A percentile compares a stretch with the other conserved stretches of the same genome.
These are phyloP conservation scores for Cercis canadensis DNA, from an alignment of 306 rosid genomes.

Conservation along the genomic window DNA sequence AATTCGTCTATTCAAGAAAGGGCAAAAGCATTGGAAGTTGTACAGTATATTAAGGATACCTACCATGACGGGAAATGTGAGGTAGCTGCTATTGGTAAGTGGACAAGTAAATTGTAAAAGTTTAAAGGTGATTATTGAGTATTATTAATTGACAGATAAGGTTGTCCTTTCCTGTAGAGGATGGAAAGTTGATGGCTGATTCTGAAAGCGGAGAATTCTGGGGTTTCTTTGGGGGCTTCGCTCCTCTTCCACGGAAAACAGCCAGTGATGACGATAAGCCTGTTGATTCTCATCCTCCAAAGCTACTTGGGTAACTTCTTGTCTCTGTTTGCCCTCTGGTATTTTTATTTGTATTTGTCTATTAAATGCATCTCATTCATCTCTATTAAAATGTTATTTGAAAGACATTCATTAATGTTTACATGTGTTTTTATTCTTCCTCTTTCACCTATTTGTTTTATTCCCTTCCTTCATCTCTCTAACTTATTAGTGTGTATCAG, in stretches of 20 bases:
- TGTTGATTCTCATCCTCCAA: conserved; percentile 68
- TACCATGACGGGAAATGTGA: conserved; percentile 97
- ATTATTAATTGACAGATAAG: conserved; percentile 35
- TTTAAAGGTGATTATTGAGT: conserved; percentile 31
- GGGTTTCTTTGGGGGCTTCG: conserved; percentile 96
- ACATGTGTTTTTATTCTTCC: conserved; percentile 9
- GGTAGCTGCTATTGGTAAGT: conserved; percentile 92
- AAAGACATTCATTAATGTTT: conserved; percentile 17
- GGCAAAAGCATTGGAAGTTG: conserved; percentile 97
- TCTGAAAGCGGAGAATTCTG: conserved; percentile 95
- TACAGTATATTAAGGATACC: conserved; percentile 88
- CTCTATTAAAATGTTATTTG: conserved; percentile 22
- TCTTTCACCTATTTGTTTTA: conserved; percentile 20
- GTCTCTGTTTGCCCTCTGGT: conserved; percentile 26
- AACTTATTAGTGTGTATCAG: conserved; percentile 17
- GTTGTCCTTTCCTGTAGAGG: conserved; percentile 68
- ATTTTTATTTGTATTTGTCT: conserved; percentile 25
- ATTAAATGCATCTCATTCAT: conserved; percentile 12
- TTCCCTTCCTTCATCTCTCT: neutral
- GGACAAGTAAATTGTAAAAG: conserved; percentile 27
- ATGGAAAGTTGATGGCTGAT: conserved; percentile 98
- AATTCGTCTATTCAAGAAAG: conserved; percentile 98
- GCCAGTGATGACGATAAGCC: conserved; percentile 61
- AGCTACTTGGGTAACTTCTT: conserved; percentile 74
- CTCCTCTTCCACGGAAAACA: conserved; percentile 94